Conservation (phyloP, 2,329 filamentous ascomycete species). For the Paracoccidioides brasiliensis region DNA sequence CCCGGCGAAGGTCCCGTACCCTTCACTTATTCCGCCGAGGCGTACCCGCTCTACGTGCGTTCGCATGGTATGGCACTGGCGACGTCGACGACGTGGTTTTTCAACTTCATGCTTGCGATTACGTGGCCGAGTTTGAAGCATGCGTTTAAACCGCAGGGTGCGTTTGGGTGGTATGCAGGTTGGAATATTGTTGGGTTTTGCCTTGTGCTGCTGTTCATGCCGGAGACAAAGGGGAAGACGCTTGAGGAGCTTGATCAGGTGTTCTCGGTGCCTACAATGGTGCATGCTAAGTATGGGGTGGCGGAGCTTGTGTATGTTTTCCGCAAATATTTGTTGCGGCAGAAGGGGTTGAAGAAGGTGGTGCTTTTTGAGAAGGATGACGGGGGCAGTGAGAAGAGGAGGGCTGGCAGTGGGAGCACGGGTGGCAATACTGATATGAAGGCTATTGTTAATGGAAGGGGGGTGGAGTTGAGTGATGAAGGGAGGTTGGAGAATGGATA, state of each 20-base stretch:
- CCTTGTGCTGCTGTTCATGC: conserved; percentile 32
- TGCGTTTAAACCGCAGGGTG: conserved; percentile 39
- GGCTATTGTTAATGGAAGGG: not conserved
- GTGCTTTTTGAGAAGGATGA: conserved; percentile 24
- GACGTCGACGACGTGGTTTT: conserved; percentile 50
- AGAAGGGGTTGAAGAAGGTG: conserved; percentile 25
- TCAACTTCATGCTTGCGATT: conserved; percentile 42
- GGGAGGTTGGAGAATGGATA: conserved; percentile 13
- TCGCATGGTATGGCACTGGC: conserved; percentile 49
- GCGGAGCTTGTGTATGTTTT: conserved; percentile 26
- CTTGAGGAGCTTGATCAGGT: conserved; percentile 40
- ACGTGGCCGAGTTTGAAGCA: conserved; percentile 40
- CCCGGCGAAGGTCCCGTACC: conserved; percentile 53
- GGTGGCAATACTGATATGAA: not conserved
- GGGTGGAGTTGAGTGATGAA: conserved; percentile 1
- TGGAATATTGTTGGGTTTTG: conserved; percentile 35
- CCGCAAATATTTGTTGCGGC: conserved; percentile 23
- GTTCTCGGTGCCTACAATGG: conserved; percentile 38
- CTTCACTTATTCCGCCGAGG: conserved; percentile 55
- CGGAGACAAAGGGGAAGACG: conserved; percentile 30
- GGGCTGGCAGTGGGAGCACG: not conserved
- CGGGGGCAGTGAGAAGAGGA: not conserved
- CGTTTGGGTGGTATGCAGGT: conserved; percentile 38
- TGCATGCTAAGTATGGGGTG: conserved; percentile 29
- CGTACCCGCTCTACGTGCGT: conserved; percentile 51